Evolutionary conservation across 176 grass and related monocot genomes (phyloP), one percentile per base, ranked within the genome.

Genomic region (Puya raimondii): DNA sequence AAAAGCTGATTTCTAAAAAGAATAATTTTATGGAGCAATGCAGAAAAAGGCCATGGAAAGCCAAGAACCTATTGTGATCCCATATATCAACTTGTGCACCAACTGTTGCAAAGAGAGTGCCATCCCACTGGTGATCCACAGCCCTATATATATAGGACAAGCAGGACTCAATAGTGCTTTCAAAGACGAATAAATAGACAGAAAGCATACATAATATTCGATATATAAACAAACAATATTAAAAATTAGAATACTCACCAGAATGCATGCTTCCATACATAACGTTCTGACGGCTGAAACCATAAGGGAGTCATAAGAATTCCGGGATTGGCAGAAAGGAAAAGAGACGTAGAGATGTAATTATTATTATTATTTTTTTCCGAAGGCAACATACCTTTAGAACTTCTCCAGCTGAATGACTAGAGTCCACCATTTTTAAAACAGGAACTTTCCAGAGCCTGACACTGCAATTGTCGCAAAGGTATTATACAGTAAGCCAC

Each of bases 31-130:
- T 76, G 9, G 3, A 54, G 53, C 14, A 70, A 47, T 65, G 50
- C 53, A 61, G 9, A 66, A 67, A 76, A 70, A 18, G 33, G 80
- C 48, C 1, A 64, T 42, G 5, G 49, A 17, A 52, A 64, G 59
- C 12, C 64, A 12, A 76, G 47, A 82, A 93, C 94, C 89, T 97
- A 69, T 97, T 90, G 72, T 81, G 94, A 84, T 97, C 94, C 94
- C 94, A 97, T 90, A 97, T 86, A 82, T 93, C 94, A 67, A 97
- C 89, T 75, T 93, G 86, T 52, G 94, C 86, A 75, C 94, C 94
- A 72, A 84, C 94, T 51, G 94, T 99, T 29, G 87, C 89, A 82
- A 99, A 99, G 67, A 97, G 82, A 73, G 67, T 81, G 64, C 82
- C 76, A 65, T 84, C 89, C 94, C 94, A 97, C 63, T 97, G 94